Conservation (phyloP, 495 filamentous ascomycete species). For the Trypethelium eluteriae region DNA sequence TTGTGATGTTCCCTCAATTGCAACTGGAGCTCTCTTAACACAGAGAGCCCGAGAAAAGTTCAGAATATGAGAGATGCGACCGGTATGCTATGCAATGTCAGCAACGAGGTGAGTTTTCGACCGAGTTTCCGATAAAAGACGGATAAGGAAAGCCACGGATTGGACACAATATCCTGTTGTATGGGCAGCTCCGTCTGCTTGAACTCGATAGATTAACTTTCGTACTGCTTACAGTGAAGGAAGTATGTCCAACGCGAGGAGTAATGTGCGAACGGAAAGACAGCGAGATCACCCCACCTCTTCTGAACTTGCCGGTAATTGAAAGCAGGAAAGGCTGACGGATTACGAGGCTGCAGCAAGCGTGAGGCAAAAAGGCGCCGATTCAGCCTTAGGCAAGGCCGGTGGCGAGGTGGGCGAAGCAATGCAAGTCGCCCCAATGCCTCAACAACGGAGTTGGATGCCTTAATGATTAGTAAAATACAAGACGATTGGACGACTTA, state of each 20-base stretch:
- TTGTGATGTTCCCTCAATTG: too few species aligned
- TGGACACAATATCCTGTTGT: too few species aligned
- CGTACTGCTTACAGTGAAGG: too few species aligned
- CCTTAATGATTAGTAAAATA: not conserved
- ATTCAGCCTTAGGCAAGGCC: not conserved
- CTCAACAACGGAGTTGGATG: not conserved
- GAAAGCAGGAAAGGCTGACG: not conserved
- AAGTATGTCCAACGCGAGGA: not conserved
- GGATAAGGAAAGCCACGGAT: too few species aligned
- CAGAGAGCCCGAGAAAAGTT: too few species aligned
- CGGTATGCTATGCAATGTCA: too few species aligned
- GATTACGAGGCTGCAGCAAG: not conserved
- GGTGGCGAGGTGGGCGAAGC: not conserved
- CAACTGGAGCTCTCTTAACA: too few species aligned
- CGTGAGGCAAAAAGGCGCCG: not conserved
- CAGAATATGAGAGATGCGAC: too few species aligned
- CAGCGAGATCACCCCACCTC: not conserved
- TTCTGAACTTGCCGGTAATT: not conserved
- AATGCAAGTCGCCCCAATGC: not conserved
- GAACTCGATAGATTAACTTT: too few species aligned
- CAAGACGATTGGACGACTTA: not conserved
- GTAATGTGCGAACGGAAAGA: not conserved
- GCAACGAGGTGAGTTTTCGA: too few species aligned
- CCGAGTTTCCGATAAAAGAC: too few species aligned
- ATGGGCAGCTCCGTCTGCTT: too few species aligned